Base-by-base conservation (phyloP, 768 basidiomycete genomes). In the Russula emetica region DNA sequence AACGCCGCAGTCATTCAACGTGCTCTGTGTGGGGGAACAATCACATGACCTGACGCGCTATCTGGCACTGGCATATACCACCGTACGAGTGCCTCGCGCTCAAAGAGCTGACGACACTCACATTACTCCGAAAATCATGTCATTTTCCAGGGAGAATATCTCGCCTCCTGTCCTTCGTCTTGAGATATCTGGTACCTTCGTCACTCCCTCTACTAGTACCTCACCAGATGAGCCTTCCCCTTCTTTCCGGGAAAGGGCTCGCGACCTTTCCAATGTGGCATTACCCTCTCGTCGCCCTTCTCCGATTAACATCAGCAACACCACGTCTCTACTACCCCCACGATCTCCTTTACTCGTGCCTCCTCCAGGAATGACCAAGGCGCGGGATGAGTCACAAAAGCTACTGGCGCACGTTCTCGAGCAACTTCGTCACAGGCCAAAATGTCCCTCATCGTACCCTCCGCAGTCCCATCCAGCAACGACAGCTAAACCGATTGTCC, bases 371-470 rank as follows among this genome's bases (percentile, higher is more conserved):
- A 60, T 68, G 32, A 73, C 72, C 58, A 80, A 79, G 66, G 80
- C 80, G 32, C 77, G 77, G 38, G 80, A 82, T 58, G 90, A 90
- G 72, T 83, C 85, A 10, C 81, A 84, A 55, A 91, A 91, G 71
- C 77, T 90, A 26, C 76, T 92, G 4, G 79, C 82, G 0, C 84
- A 87, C 71, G 76, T 90, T 32, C 75, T 92, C 18, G 77, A 77
- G 22, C 83, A 86, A 68, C 78, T 93, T n/a, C 80, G 82, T 53
- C 76, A 74, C 55, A 79, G 90, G 60, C 75, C 74, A 5, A 77
- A 78, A 64, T 84, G 86, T 34, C 83, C 84, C 2, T 71, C 64
- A 14, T 49, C 60, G 22, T 30, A 56, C 24, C 16, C 26, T 51
- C 32, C 24, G 16, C 42, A 20, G 4, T 44, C 32, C 24, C 54